phyloP scores from a whole-genome alignment of 768 basidiomycete species.

The Strobilomyces dryophilus region DNA sequence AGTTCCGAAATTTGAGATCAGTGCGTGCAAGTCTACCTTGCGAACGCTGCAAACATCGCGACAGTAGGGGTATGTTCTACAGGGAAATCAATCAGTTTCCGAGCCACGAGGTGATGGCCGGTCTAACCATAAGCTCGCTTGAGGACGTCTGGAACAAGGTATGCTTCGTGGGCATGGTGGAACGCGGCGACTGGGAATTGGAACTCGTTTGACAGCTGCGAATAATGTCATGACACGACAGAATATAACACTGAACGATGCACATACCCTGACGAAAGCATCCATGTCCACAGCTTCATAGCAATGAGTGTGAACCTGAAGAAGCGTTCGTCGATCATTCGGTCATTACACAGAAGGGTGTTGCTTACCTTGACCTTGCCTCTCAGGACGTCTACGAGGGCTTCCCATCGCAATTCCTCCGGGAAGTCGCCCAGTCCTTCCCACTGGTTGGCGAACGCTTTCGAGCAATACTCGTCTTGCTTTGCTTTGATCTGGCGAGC shows the following conservation, averaged over 20 bases:
- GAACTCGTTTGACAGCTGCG: slow-evolving; percentile 74
- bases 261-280: slow-evolving; percentile 54
- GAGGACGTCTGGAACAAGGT: slow-evolving; percentile 72
- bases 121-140: slow-evolving; percentile 60
- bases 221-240: background rate
- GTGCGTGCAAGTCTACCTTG: slow-evolving; percentile 26
- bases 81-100: background rate
- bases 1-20: background rate
- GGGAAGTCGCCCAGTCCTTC: slow-evolving; percentile 53
- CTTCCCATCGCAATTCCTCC: slow-evolving; percentile 64
- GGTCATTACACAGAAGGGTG: background rate
- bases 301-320: slow-evolving; percentile 45
- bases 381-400: slow-evolving; percentile 64
- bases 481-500: slow-evolving; percentile 60
- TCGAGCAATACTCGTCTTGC: slow-evolving; percentile 65
- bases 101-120: background rate
- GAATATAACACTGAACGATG: background rate
- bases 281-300: slow-evolving; percentile 72
- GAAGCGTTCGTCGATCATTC: background rate
- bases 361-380: slow-evolving; percentile 67
- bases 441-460: slow-evolving; percentile 45
- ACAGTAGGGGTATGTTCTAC: slow-evolving; percentile 55
- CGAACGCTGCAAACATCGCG: slow-evolving; percentile 65
- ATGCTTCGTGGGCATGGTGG: slow-evolving; percentile 79
- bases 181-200: slow-evolving; percentile 70